These are phyloP conservation scores for Obba rivulosa DNA, from an alignment of 768 basidiomycete genomes.

Conservation along the genomic window DNA sequence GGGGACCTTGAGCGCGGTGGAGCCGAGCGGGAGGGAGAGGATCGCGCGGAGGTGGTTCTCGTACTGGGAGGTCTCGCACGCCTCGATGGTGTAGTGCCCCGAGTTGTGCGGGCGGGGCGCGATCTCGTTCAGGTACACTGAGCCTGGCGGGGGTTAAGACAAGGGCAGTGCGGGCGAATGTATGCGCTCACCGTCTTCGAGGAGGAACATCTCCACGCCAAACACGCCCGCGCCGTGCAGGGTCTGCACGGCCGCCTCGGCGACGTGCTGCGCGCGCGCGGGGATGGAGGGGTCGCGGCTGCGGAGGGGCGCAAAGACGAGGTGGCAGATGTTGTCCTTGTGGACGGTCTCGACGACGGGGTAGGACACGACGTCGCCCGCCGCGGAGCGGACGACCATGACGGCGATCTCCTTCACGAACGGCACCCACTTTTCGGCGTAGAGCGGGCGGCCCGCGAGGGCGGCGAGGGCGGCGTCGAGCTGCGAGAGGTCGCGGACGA, in stretches of 20 bases:
- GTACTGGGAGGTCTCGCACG: conserved; percentile 94
- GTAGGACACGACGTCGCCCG: conserved; percentile 76
- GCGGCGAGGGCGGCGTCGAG: conserved; percentile 48
- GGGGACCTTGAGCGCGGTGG: conserved; percentile 81
- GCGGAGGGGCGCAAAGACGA: conserved; percentile 87
- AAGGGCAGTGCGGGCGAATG: background rate
- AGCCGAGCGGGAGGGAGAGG: conserved; percentile 83
- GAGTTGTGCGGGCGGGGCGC: conserved; percentile 98
- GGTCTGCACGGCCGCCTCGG: conserved; percentile 73
- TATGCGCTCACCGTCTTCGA: conserved; percentile 64
- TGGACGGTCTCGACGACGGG: conserved; percentile 95
- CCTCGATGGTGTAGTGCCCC: conserved; percentile 98
- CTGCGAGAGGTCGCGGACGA: conserved; percentile 51
- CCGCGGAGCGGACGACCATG: conserved; percentile 84
- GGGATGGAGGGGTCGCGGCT: conserved; percentile 49
- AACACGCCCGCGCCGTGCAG: conserved; percentile 90
- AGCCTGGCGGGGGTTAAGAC: conserved; percentile 37
- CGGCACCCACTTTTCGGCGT: conserved; percentile 91
- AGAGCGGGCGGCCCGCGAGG: conserved; percentile 68
- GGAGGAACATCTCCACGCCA: conserved; percentile 97
- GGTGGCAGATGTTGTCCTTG: conserved; percentile 87
- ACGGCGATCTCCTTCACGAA: conserved; percentile 91
- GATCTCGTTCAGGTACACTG: conserved; percentile 89
- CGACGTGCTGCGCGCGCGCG: conserved; percentile 59
- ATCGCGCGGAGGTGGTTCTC: conserved; percentile 97